phyloP scores from a whole-genome alignment of 2,329 filamentous ascomycete genomes.

The Apiospora saccharicola region DNA sequence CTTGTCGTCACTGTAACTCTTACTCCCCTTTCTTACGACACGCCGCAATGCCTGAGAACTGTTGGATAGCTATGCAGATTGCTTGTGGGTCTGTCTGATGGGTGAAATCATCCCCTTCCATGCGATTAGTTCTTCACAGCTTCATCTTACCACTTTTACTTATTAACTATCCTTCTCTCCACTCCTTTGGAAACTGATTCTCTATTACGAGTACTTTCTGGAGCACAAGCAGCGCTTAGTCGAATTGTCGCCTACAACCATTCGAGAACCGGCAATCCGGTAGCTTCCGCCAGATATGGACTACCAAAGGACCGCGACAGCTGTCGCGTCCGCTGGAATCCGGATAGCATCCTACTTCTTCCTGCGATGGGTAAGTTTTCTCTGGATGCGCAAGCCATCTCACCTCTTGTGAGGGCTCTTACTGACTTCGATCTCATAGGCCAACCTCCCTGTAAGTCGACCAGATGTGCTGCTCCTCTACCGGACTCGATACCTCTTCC shows the following conservation, averaged over 20 bases:
- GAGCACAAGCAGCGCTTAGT: not conserved
- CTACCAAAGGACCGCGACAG: constrained; percentile 8
- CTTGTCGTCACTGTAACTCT: constrained; percentile 17
- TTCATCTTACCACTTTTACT: constrained; percentile 9
- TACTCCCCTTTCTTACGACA: not conserved
- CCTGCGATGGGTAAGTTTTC: constrained; percentile 28
- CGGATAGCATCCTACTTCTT: constrained; percentile 29
- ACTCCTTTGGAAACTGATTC: constrained; percentile 6
- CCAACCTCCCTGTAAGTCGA: constrained; percentile 38
- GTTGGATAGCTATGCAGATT: constrained; percentile 20
- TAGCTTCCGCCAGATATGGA: constrained; percentile 19
- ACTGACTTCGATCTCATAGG: constrained; percentile 31
- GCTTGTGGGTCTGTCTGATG: constrained; percentile 5
- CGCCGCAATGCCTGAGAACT: not conserved
- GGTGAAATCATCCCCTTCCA: constrained; percentile 22
- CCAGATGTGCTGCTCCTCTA: not conserved
- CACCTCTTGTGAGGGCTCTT: not conserved
- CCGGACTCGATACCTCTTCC: not conserved
- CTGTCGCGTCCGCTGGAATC: constrained; percentile 27
- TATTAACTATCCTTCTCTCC: constrained; percentile 13
- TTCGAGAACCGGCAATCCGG: constrained; percentile 13
- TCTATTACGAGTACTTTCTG: not conserved
- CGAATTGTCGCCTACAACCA: not conserved
- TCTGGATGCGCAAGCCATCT: not conserved
- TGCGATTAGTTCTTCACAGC: constrained; percentile 2